Evolutionary conservation across 192 early-diverging fungal species (phyloP), one percentile per base, ranked within the genome.

Genomic region (Helicostylum pulchrum): DNA sequence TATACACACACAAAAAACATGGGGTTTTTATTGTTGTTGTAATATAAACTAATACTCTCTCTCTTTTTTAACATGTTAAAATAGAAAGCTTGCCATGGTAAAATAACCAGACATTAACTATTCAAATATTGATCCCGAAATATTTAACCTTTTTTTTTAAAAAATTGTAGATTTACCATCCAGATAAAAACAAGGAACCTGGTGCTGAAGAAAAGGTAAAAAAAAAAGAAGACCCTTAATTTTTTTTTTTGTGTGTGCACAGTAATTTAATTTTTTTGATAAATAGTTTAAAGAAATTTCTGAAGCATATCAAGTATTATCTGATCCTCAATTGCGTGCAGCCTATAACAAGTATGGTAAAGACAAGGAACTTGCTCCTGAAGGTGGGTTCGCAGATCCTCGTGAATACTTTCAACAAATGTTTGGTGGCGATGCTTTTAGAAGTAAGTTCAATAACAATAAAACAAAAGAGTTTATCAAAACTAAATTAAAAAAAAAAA

Each of bases 291-390:
- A 96, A 71, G 74, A 83, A 48, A 87, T 96, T 20, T 90, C 91
- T 5, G 92, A 94, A 65, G 94, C 94, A 1, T 94, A 96, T 65
- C 90, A 92, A 76, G 87, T 94, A 10, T 81, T 96, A 8, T 91
- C 87, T 9, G 94, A 96, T 66, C 89, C 88, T 5, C 82, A 91
- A 62, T 66, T 84, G 55, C 81, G 94, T 55, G 75, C 86, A n/a
- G 65, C 75, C 50, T 96, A 96, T 80, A 94, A 96, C 72, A 83
- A 87, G 62, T 80, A 88, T 67, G 94, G 92, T 42, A 80, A 81
- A 47, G 78, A 80, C 42, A 82, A 82, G 70, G 76, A 80, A 48
- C 64, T 77, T 15, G 67, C 66, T 3, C 75, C 83, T n/a, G 80
- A 76, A 14, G 68, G 69, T 48, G 77, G 80, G 2, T 73, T 78